Evolutionary conservation across 176 grass and related monocot genomes (phyloP), one percentile per base, ranked within the genome.

Genomic region (Ananas comosus): DNA sequence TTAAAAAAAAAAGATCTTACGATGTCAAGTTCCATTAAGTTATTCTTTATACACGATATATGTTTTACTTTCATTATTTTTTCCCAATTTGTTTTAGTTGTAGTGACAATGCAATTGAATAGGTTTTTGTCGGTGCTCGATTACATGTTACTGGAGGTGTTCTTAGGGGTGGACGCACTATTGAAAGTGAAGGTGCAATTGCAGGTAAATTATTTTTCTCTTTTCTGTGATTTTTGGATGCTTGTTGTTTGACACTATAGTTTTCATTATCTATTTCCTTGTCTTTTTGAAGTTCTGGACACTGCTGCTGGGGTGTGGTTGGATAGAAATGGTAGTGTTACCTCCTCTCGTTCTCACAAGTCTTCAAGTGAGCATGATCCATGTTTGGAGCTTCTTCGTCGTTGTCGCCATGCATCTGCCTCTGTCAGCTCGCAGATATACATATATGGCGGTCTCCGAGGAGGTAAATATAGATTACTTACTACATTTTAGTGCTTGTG

Each of bases 291-390:
- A 99, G 94, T 99, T 71, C 72, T 99, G 69, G 94, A 99, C 76
- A 99, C 94, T 75, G 94, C 94, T 88, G 89, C 94, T 92, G 94
- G 94, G 76, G 82, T 93, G 79, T 99, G 94, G 94, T 81, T 99
- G 85, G 89, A 99, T 79, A 85, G 77, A 90, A 91, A 93, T 88
- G 94, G 94, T 69, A 93, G 91, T 72, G 94, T 99, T 57, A 93
- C 87, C 14, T 80, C 75, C 12, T 10, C 87, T 74, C 85, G 84
- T 16, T 78, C 75, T 80, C 85, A 87, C 68, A 99, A 90, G 70
- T 83, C 89, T 74, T 74, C 87, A 66, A 90, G 76, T 70, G 94
- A 90, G 17, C 87, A 84, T 77, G 94, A 91, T 84, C 73, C 76
- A 76, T 85, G 82, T 78, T 85, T 88, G 0, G 94, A 99, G 79